Percentiles rank a stretch among this genome's conserved stretches.
These are phyloP conservation scores for Dictyostelium gargantuum DNA, from an alignment of 208 protist genomes.

Conservation along the genomic window DNA sequence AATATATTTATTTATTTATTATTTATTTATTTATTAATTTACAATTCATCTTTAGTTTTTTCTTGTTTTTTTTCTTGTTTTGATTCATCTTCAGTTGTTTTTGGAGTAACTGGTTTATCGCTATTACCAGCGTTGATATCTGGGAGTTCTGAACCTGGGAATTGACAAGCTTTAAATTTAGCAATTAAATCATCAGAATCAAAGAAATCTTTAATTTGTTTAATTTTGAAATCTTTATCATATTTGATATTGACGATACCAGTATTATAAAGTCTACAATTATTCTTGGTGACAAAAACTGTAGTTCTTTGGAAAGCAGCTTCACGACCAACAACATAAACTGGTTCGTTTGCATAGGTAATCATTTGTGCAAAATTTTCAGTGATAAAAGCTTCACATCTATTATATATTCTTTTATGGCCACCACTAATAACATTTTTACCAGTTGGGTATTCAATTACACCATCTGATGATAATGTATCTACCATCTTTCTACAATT, in stretches of 20 bases:
- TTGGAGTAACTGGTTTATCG: not conserved
- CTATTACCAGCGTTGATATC: slow-evolving; percentile 13
- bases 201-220: slow-evolving; percentile 54
- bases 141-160: slow-evolving; percentile 40
- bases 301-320: slow-evolving; percentile 36
- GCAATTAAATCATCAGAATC: slow-evolving; percentile 8
- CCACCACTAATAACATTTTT: slow-evolving; percentile 56
- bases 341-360: not conserved
- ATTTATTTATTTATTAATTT: not conserved
- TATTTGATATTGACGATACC: slow-evolving; percentile 59
- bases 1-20: not conserved
- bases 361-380: slow-evolving; percentile 51
- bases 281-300: slow-evolving; percentile 39
- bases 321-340: not conserved
- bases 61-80: not conserved
- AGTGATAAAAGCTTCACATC: slow-evolving; percentile 44
- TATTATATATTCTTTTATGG: slow-evolving; percentile 32
- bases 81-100: not conserved
- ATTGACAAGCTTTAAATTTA: slow-evolving; percentile 45
- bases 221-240: slow-evolving; percentile 51
- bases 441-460: slow-evolving; percentile 51
- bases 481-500: slow-evolving; percentile 64
- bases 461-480: slow-evolving; percentile 40
- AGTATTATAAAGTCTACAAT: slow-evolving; percentile 11
- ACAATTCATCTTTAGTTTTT: not conserved